phyloP scores from a whole-genome alignment of 805 yeast species.

The Starmera dryadoides region DNA sequence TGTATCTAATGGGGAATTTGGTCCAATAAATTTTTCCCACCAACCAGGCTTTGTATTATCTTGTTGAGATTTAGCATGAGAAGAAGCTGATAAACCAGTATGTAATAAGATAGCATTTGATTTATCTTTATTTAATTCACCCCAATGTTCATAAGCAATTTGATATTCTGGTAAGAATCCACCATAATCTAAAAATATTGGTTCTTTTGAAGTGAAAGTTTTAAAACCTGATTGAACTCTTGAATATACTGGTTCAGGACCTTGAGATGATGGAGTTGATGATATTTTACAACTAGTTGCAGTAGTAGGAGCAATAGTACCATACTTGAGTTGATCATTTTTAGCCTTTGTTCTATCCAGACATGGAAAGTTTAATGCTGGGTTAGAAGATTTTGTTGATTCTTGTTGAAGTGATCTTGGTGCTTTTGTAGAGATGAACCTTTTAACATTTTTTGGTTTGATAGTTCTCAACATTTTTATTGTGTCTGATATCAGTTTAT shows the following conservation, averaged over 20 bases:
- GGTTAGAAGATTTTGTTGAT: slow-evolving; percentile 36
- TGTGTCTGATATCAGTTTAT: too few species aligned
- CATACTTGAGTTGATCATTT: slow-evolving; percentile 22
- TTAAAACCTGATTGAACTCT: slow-evolving; percentile 64
- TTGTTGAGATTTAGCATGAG: slow-evolving; percentile 82
- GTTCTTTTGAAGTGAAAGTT: slow-evolving; percentile 43
- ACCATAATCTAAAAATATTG: slow-evolving; percentile 75
- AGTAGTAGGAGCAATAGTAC: slow-evolving; percentile 1
- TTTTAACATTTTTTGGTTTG: not conserved
- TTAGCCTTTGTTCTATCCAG: slow-evolving; percentile 67
- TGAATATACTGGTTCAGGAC: slow-evolving; percentile 85
- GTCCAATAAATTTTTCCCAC: slow-evolving; percentile 95
- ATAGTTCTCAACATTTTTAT: too few species aligned
- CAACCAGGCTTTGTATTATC: slow-evolving; percentile 73
- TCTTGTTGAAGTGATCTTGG: not conserved
- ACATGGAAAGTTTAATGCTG: slow-evolving; percentile 77
- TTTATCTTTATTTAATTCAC: slow-evolving; percentile 50
- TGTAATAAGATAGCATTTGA: slow-evolving; percentile 77
- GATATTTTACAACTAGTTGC: slow-evolving; percentile 1
- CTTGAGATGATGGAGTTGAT: slow-evolving; percentile 26
- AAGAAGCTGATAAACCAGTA: slow-evolving; percentile 89
- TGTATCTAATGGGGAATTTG: slow-evolving; percentile 72
- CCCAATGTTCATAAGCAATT: slow-evolving; percentile 95
- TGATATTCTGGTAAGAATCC: slow-evolving; percentile 66
- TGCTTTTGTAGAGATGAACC: not conserved